Evolutionary conservation across 768 basidiomycete genomes (phyloP).

Genomic region (Hypholoma sublateritium): DNA sequence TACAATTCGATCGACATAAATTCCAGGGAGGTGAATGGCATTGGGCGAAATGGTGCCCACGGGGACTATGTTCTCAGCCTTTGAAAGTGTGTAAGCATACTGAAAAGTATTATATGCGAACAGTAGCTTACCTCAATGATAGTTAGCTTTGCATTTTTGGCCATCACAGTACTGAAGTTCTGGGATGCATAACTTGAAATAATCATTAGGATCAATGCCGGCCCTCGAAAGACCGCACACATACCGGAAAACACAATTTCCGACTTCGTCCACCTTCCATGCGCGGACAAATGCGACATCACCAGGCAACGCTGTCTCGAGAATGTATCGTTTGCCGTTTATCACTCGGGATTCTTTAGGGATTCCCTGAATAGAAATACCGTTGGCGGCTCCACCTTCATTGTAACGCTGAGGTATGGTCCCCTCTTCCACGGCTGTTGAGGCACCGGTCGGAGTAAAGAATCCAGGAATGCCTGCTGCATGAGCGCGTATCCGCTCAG

Average conservation of each 20-base stretch:
- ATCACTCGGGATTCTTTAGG: conserved; percentile 78
- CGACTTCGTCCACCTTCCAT: conserved; percentile 91
- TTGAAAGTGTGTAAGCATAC: neutral
- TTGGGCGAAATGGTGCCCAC: conserved; percentile 79
- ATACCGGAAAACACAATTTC: conserved; percentile 89
- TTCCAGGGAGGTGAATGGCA: conserved; percentile 78
- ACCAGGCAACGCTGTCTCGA: conserved; percentile 78
- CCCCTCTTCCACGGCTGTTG: conserved; percentile 80
- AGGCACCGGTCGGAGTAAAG: conserved; percentile 88
- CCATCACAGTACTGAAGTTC: conserved; percentile 88
- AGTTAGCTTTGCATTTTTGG: conserved; percentile 83
- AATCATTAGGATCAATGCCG: neutral
- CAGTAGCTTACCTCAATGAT: conserved; percentile 73
- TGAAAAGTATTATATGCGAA: neutral
- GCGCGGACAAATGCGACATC: conserved; percentile 86
- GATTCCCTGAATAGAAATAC: conserved; percentile 71
- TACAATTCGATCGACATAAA: conserved; percentile 90
- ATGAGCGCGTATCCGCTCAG: conserved; percentile 84
- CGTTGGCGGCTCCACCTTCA: conserved; percentile 67
- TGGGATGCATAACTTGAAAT: conserved; percentile 73
- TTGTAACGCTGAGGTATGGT: conserved; percentile 79
- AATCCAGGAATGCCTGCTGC: conserved; percentile 94
- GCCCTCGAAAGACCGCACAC: conserved; percentile 10
- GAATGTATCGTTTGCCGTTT: conserved; percentile 74
- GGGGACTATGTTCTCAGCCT: conserved; percentile 91